A percentile compares a stretch with the other conserved stretches of the same genome.
phyloP scores from a whole-genome alignment of 2,329 filamentous ascomycete species.

The Sarocladium kiliense region DNA sequence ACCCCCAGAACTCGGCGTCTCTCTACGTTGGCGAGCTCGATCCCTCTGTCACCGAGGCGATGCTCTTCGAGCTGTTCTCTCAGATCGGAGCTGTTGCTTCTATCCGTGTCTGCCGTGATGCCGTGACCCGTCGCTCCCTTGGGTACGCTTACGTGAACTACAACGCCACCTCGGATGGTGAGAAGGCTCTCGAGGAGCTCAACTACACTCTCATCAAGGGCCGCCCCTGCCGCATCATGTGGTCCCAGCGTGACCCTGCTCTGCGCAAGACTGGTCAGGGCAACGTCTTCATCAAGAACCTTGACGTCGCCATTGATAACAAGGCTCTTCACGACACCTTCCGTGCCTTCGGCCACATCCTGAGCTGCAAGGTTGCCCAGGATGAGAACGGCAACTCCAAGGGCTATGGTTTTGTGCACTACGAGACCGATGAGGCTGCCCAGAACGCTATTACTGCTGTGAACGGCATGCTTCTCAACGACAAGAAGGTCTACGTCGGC shows the following conservation, averaged over 20 bases:
- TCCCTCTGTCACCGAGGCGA: slow-evolving; percentile 95
- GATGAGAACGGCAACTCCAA: slow-evolving; percentile 96
- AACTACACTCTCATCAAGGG: slow-evolving; percentile 99
- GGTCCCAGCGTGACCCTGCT: slow-evolving; percentile 98
- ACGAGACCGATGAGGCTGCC: slow-evolving; percentile 97
- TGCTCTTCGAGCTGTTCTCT: slow-evolving; percentile 99
- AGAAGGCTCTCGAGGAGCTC: slow-evolving; percentile 97
- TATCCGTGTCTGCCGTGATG: slow-evolving; percentile 98
- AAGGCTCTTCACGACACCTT: slow-evolving; percentile 99
- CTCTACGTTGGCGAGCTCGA: slow-evolving; percentile 99
- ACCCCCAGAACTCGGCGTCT: slow-evolving; percentile 90
- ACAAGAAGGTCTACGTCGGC: slow-evolving; percentile 99
- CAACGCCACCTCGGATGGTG: slow-evolving; percentile 93
- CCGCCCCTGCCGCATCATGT: slow-evolving; percentile 99
- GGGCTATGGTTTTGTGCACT: slow-evolving; percentile 98
- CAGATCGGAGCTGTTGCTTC: slow-evolving; percentile 98
- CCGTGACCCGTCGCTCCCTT: slow-evolving; percentile 95
- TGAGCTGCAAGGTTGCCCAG: slow-evolving; percentile 99
- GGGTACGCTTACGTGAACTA: slow-evolving; percentile 99
- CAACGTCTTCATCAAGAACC: slow-evolving; percentile 99
- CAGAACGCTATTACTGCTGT: slow-evolving; percentile 98
- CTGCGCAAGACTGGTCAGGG: slow-evolving; percentile 98
- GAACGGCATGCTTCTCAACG: slow-evolving; percentile 98
- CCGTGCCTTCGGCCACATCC: slow-evolving; percentile 96
- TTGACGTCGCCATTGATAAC: slow-evolving; percentile 98